Base-by-base conservation (phyloP, 2,329 filamentous ascomycete genomes). In the Lachnellula arida region DNA sequence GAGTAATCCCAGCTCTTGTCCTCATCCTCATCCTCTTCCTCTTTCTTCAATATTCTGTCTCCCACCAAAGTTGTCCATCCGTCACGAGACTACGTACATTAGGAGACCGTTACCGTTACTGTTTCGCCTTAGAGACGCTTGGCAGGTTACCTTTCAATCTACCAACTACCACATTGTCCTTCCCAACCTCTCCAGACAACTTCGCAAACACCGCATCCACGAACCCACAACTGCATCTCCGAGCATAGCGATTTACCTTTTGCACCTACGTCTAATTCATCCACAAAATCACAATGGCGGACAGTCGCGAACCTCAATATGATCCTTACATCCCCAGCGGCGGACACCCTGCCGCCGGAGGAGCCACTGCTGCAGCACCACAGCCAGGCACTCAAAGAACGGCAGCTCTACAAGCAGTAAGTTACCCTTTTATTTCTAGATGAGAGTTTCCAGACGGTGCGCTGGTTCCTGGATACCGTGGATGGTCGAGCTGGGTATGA, bases 341-440 rank as follows among this genome's bases (percentile, higher is more conserved):
- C 49, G 55, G 53, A 53, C 46, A 53, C 44, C 53, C 59, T 28
- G 63, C 63, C n/a, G 62, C 57, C 44, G 66, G 58, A 14, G 62
- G 59, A 46, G 57, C 56, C 37, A 62, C 72, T 64, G 81, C 80
- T 34, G 59, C 58, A 50, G 58, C 59, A 53, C 52, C 59, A 55
- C 60, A 60, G 37, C 60, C 60, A 49, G 67, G 68, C 66, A 87
- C 86, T 71, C 79, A 82, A 68, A 81, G 84, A 74, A 88, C 85
- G 55, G 81, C 82, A 58, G 88, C 87, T 63, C 81, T 96, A 65
- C 90, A 96, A 82, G 87, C 87, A 76, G 91, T 96, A 87, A 79
- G 89, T 85, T 60, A 56, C 63, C 55, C 59, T 47, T 63, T 57
- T 58, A 51, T 58, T 58, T 40, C 60, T 28, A 48, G 15, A 49